A percentile compares a stretch with the other conserved stretches of the same genome.
Evolutionary conservation across 768 basidiomycete species (phyloP).

Genomic region (Ramaria sp.): DNA sequence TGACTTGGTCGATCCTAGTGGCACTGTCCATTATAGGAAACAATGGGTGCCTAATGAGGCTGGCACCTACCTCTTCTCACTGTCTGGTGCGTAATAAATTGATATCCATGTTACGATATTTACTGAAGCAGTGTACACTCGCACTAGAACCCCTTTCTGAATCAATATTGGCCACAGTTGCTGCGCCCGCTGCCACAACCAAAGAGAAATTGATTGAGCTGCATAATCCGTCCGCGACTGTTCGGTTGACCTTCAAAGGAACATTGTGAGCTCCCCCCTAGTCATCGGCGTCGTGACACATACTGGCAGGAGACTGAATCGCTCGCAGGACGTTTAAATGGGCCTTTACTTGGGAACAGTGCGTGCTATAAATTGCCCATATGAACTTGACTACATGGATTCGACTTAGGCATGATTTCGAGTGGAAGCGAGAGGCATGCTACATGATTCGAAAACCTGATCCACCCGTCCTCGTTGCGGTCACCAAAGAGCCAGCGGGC

Average conservation of each 20-base stretch:
- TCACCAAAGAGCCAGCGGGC: conserved; percentile 67
- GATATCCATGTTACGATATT: not conserved
- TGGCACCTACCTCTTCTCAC: conserved; percentile 3
- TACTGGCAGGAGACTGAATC: not conserved
- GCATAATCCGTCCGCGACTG: conserved; percentile 56
- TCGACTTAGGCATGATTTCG: conserved; percentile 58
- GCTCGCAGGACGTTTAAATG: conserved; percentile 44
- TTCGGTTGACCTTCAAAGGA: conserved; percentile 68
- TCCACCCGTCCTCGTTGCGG: conserved; percentile 74
- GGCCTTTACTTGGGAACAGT: conserved; percentile 80
- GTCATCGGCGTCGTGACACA: not conserved
- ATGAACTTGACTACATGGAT: not conserved
- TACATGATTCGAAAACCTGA: conserved; percentile 79
- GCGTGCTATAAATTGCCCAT: conserved; percentile 19
- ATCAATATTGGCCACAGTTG: conserved; percentile 58
- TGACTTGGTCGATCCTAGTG: conserved; percentile 60
- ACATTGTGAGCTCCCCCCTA: conserved; percentile 28
- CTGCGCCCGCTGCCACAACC: conserved; percentile 49
- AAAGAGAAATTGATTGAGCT: conserved; percentile 71
- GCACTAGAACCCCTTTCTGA: conserved; percentile 53
- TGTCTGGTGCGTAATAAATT: conserved; percentile 6
- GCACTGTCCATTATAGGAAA: conserved; percentile 62
- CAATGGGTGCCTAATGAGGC: not conserved
- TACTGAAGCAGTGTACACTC: not conserved
- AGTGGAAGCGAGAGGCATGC: conserved; percentile 81